Evolutionary conservation across 2,329 filamentous ascomycete genomes (phyloP).

Genomic region (Nemania sp.): DNA sequence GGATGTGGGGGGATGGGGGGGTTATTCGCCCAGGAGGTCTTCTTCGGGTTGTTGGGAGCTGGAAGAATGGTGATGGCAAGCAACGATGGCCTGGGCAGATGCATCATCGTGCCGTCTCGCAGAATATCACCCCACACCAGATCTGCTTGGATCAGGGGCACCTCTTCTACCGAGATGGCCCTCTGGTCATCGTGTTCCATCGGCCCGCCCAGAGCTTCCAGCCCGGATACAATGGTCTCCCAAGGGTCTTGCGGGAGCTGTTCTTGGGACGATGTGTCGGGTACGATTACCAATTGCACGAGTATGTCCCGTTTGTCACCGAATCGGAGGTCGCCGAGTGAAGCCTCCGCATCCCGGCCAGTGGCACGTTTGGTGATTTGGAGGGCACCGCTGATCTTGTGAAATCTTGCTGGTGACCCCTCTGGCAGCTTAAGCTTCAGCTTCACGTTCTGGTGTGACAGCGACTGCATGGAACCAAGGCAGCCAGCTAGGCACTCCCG

Average conservation of each 20-base stretch:
- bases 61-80: constrained; percentile 96
- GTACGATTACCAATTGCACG: constrained; percentile 89
- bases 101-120: constrained; percentile 81
- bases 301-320: constrained; percentile 94
- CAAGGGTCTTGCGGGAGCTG: constrained; percentile 90
- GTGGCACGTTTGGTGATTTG: constrained; percentile 97
- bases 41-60: constrained; percentile 64
- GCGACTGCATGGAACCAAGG: constrained; percentile 85
- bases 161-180: constrained; percentile 85
- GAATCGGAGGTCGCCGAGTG: constrained; percentile 88
- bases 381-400: constrained; percentile 95
- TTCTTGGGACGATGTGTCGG: constrained; percentile 82
- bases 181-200: constrained; percentile 86
- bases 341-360: constrained; percentile 90
- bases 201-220: constrained; percentile 89
- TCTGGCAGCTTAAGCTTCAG: constrained; percentile 92
- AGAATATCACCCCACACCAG: constrained; percentile 92
- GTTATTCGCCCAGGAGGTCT: constrained; percentile 63
- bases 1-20: constrained; percentile 95
- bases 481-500: constrained; percentile 94
- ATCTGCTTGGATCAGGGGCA: constrained; percentile 93
- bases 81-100: constrained; percentile 86
- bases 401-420: constrained; percentile 95
- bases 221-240: constrained; percentile 94
- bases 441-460: constrained; percentile 98